phyloP scores from a whole-genome alignment of 1,284 basidiomycete genomes.

The Irpex sp. region DNA sequence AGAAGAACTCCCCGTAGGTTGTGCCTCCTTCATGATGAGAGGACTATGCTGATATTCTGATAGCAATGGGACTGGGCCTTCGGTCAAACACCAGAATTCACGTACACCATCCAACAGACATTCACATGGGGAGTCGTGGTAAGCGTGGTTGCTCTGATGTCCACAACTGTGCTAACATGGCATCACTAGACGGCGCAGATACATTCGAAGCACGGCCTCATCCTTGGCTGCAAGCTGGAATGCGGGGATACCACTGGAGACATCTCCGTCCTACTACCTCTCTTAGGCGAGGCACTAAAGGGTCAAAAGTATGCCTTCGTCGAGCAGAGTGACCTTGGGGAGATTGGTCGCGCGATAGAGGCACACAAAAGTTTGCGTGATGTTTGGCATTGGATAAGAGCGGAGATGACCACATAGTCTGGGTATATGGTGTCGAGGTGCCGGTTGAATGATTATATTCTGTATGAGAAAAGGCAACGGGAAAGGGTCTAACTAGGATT shows the following conservation, averaged over 20 bases:
- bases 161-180: not conserved
- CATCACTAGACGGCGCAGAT: conserved; percentile 48
- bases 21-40: too few relatives aligned
- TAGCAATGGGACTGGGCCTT: conserved; percentile 93
- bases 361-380: conserved; percentile 22
- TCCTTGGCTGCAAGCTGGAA: conserved; percentile 45
- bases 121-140: conserved; percentile 67
- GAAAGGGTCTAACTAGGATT: conserved; percentile 9
- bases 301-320: conserved; percentile 49
- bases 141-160: conserved; percentile 23
- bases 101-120: conserved; percentile 43
- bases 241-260: conserved; percentile 19
- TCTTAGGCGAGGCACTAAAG: conserved; percentile 29
- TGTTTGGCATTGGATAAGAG: conserved; percentile 39
- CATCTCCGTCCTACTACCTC: conserved; percentile 18
- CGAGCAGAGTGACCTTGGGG: conserved; percentile 23
- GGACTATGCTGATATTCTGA: not conserved
- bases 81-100: conserved; percentile 95
- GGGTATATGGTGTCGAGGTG: not conserved
- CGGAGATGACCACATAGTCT: conserved; percentile 30
- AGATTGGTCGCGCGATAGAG: conserved; percentile 6
- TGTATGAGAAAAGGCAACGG: not conserved
- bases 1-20: conserved; percentile 65
- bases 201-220: conserved; percentile 58
- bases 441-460: too few relatives aligned